Conservation (phyloP, 2,329 filamentous ascomycete genomes). For the Pseudogymnoascus sp. region DNA sequence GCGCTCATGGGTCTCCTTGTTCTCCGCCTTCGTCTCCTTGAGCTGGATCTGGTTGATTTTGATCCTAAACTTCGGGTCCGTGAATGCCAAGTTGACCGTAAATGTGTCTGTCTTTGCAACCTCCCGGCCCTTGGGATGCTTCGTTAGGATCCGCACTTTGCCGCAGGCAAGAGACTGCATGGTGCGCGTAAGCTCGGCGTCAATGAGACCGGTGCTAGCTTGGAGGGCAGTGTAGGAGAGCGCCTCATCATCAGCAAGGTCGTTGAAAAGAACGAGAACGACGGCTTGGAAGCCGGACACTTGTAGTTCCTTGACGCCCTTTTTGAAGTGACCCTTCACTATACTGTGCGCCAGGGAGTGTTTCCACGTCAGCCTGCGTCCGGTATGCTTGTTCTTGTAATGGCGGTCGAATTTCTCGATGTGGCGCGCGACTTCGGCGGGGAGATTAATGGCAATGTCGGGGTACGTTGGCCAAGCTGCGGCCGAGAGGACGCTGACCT, state of each 20-base stretch:
- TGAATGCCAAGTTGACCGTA: constrained; percentile 67
- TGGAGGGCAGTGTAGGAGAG: constrained; percentile 70
- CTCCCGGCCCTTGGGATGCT: constrained; percentile 77
- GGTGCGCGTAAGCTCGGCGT: constrained; percentile 75
- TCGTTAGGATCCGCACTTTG: constrained; percentile 73
- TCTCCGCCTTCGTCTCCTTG: constrained; percentile 91
- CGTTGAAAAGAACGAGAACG: constrained; percentile 84
- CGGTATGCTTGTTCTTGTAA: constrained; percentile 84
- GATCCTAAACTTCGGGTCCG: constrained; percentile 74
- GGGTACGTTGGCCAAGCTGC: constrained; percentile 90
- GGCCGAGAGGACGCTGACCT: constrained; percentile 83
- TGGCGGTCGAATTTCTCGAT: constrained; percentile 74
- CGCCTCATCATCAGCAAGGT: constrained; percentile 48
- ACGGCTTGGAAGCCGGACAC: constrained; percentile 90
- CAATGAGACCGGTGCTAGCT: constrained; percentile 63
- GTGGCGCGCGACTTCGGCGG: constrained; percentile 63
- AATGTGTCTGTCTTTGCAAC: constrained; percentile 75
- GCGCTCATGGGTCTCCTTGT: constrained; percentile 84
- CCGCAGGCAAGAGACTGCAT: constrained; percentile 92
- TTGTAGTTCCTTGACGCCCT: constrained; percentile 75
- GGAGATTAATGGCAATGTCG: constrained; percentile 57
- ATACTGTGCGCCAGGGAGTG: constrained; percentile 87
- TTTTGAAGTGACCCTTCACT: constrained; percentile 70
- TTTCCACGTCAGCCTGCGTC: constrained; percentile 82
- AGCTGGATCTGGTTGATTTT: constrained; percentile 99